Evolutionary conservation across 176 grass and related monocot species (phyloP), one percentile per base, ranked within the genome.

Genomic region (barley (Hordeum vulgare)): DNA sequence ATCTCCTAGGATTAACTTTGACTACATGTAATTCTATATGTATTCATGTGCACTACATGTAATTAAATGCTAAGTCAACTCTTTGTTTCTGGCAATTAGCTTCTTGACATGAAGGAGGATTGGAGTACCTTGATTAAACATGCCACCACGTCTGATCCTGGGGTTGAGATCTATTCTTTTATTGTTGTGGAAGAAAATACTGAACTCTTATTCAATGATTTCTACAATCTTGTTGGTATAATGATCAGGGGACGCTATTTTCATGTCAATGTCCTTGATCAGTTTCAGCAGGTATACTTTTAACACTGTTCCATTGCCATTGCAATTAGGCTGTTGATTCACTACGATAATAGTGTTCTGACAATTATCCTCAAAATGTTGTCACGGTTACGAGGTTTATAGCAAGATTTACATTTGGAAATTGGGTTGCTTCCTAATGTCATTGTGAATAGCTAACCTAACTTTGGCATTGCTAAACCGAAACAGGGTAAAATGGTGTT

Each of bases 191-290:
- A 53, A 20, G 3, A 25, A 35, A 80, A 80, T 17, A 0, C 0
- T 67, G 18, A 66, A 17, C 20, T 80, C 42, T 80, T 78, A 37
- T 78, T 80, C 42, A 80, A 80, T 53, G 78, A 80, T 54, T 80
- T 80, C 28, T 80, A 35, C 36, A 28, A 13, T 80, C 42, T 67
- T 17, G 18, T 36, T 0, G 78, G 62, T 36, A 47, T 53, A 44
- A 53, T 6, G 1, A 29, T 17, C 6, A 13, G 8, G 66, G 42
- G 29, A 31, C 29, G 8, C 28, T 80, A 80, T 17, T 3, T 66
- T 51, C 41, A 41, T 24, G 14, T 40, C 75, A 61, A 15, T 8
- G n/a, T 53, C 6, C 7, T 67, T 17, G 0, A 80, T 17, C 11
- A 36, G 12, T 33, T 67, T 6, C 42, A 5, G 2, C 60, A 65